These are phyloP conservation scores for Blastosporella zonata DNA, from an alignment of 1,284 basidiomycete species.

Conservation along the genomic window DNA sequence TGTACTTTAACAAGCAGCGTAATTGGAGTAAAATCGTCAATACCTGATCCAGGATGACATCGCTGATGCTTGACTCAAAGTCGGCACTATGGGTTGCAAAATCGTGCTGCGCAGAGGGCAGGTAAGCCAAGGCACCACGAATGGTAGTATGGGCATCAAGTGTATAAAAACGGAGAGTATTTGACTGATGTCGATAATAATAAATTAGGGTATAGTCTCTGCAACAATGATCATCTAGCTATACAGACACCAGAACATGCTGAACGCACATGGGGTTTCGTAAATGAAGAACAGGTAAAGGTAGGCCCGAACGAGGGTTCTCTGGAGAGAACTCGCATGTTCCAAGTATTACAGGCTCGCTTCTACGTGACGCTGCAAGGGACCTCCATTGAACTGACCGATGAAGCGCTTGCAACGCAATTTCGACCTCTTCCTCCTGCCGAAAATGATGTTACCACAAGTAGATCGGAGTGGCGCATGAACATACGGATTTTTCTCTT, in stretches of 20 bases:
- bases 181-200: slow-evolving; percentile 47
- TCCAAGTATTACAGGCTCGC: slow-evolving; percentile 31
- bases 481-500: slow-evolving; percentile 30
- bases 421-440: slow-evolving; percentile 20
- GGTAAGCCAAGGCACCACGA: slow-evolving; percentile 22
- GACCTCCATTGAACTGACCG: slow-evolving; percentile 25
- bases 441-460: background rate
- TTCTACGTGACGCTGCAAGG: slow-evolving; percentile 26
- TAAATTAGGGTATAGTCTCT: slow-evolving; percentile 36
- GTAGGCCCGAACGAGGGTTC: slow-evolving; percentile 3
- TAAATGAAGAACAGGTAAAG: slow-evolving; percentile 21
- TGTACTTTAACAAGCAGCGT: background rate
- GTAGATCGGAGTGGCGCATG: background rate
- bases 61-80: slow-evolving; percentile 19
- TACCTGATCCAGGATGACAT: slow-evolving; percentile 23
- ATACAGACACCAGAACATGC: slow-evolving; percentile 9
- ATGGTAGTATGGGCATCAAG: slow-evolving; percentile 35
- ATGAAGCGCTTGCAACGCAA: slow-evolving; percentile 18
- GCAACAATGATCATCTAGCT: slow-evolving; percentile 21
- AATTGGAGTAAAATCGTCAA: background rate
- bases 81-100: slow-evolving; percentile 24
- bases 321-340: slow-evolving; percentile 24
- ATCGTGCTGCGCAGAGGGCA: slow-evolving; percentile 26
- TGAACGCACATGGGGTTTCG: slow-evolving; percentile 7
- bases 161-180: slow-evolving; percentile 55